phyloP scores from a whole-genome alignment of 768 basidiomycete genomes.

The Lactifluus piperatus region DNA sequence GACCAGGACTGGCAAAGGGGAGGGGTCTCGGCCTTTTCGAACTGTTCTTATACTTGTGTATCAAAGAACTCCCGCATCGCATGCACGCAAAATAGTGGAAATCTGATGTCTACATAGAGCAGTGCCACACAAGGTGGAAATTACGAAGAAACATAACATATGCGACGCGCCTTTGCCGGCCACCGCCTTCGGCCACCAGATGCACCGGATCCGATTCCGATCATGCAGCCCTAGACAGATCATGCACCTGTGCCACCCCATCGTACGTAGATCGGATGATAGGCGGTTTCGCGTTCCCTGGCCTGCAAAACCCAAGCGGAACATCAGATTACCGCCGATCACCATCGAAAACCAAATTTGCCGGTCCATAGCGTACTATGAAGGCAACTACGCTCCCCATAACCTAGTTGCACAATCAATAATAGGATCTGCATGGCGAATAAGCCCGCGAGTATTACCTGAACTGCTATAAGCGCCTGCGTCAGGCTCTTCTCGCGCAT shows the following conservation, averaged over 20 bases:
- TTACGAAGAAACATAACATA: background rate
- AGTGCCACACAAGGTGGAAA: background rate
- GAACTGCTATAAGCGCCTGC: conserved; percentile 59
- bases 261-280: no score
- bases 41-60: no score
- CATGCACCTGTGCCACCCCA: background rate
- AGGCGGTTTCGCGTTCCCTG: no score
- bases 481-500: conserved; percentile 81
- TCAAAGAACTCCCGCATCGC: no score
- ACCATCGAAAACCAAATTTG: conserved; percentile 84
- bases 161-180: background rate
- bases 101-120: background rate
- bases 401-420: conserved; percentile 34
- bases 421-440: background rate
- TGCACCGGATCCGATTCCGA: background rate
- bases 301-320: no score
- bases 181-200: background rate
- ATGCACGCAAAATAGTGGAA: background rate
- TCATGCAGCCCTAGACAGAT: background rate
- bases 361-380: conserved; percentile 80
- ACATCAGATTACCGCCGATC: conserved; percentile 74
- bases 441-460: conserved; percentile 40
- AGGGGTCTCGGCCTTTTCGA: no score
- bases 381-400: conserved; percentile 78
- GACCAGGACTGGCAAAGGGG: no score